Evolutionary conservation across 129 eudicot species (phyloP), one percentile per base, ranked within the genome.

Genomic region (Tanacetum coccineum): DNA sequence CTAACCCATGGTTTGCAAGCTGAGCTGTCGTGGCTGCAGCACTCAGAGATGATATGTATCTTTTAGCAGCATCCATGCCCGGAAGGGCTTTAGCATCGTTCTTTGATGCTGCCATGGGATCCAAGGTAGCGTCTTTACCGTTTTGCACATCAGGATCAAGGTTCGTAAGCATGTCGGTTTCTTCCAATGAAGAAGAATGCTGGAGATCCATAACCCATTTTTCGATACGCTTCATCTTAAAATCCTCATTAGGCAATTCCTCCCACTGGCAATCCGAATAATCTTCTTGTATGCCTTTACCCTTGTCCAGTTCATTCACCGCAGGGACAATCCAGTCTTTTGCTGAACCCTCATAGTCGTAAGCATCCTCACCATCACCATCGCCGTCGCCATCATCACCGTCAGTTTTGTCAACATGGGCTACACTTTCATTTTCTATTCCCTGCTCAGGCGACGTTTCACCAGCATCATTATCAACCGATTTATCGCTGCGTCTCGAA

Each of bases 251-350:
- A 2, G 87, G 87, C 58, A 84, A 4, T 25, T 83, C 79, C 64
- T 79, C 82, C 80, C 78, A 62, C 59, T 30, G 78, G 64, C 75
- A 15, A 79, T 32, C 63, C 14, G 85, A 81, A 77, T 82, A 77
- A 62, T 78, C 80, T 32, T 76, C 83, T 44, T 49, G 70, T 44
- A 58, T 53, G 52, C 50, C 52, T 67, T 81, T 68, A 53, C 79
- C 80, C 66, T 59, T 70, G 70, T 71, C 80, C 26, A 76, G 61
- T 67, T 78, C 98, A 80, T 88, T 84, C 5, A 50, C 68, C 1
- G 54, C 80, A 36, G 99, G 99, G 28, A 93, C 75, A 72, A 93
- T 81, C 99, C 99, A 93, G 67, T 93, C 87, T 80, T 89, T 93
- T 25, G 90, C 83, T 58, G 95, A 79, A 51, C 82, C 91, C 72